Evolutionary conservation across 495 filamentous ascomycete species (phyloP).

Genomic region (Recurvomyces mirabilis): DNA sequence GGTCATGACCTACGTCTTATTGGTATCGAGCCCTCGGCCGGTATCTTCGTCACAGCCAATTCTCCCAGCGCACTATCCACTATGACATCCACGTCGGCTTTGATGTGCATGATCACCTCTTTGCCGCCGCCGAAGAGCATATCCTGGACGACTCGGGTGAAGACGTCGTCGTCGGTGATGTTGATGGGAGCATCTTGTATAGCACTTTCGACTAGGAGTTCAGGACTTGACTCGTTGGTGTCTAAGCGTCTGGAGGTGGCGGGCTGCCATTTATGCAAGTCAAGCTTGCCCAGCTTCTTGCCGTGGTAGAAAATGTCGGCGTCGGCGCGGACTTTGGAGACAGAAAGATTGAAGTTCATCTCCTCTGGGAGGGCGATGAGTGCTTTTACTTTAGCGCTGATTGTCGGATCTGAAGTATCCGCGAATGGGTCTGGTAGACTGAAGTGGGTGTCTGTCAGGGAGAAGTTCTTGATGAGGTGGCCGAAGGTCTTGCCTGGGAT

Average conservation of each 20-base stretch:
- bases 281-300: slow-evolving; percentile 62
- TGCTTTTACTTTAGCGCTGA: slow-evolving; percentile 73
- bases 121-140: slow-evolving; percentile 63
- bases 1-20: slow-evolving; percentile 61
- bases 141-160: slow-evolving; percentile 61
- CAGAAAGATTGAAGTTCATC: slow-evolving; percentile 71
- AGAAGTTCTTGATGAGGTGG: slow-evolving; percentile 74
- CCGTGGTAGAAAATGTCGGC: slow-evolving; percentile 69
- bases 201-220: slow-evolving; percentile 57
- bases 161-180: slow-evolving; percentile 63
- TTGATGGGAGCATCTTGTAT: slow-evolving; percentile 70
- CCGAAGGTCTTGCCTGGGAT: slow-evolving; percentile 73
- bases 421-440: slow-evolving; percentile 66
- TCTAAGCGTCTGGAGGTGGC: slow-evolving; percentile 66
- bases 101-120: slow-evolving; percentile 52
- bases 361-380: slow-evolving; percentile 66
- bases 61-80: slow-evolving; percentile 68
- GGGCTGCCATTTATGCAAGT: slow-evolving; percentile 69
- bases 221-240: slow-evolving; percentile 28
- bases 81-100: slow-evolving; percentile 74
- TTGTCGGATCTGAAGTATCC: slow-evolving; percentile 58
- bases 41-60: slow-evolving; percentile 67
- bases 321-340: slow-evolving; percentile 59
- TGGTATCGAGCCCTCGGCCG: slow-evolving; percentile 70
- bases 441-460: slow-evolving; percentile 72